Conservation (phyloP, 768 basidiomycete species). For the Filobasidium wieringae region DNA sequence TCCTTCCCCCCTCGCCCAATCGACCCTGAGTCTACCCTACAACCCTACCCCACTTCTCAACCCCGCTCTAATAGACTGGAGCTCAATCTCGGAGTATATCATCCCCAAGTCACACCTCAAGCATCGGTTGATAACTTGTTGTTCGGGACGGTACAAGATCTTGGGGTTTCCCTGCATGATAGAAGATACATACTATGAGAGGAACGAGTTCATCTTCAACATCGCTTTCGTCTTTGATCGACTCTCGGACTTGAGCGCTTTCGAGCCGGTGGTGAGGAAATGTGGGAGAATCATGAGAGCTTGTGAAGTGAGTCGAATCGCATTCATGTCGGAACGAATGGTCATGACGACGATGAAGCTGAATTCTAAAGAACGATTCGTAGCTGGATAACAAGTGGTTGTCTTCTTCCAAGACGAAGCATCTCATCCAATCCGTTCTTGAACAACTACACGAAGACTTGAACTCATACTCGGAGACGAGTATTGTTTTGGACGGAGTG, state of each 20-base stretch:
- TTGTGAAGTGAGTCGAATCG: constrained; percentile 60
- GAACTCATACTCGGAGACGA: constrained; percentile 94
- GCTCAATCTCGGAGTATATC: constrained; percentile 83
- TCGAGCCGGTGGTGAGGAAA: constrained; percentile 91
- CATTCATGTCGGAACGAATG: background rate
- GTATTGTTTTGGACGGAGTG: constrained; percentile 74
- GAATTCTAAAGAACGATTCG: background rate
- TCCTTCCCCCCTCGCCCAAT: constrained; percentile 7
- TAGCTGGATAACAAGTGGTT: constrained; percentile 84
- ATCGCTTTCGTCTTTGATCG: constrained; percentile 93
- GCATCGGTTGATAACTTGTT: constrained; percentile 72
- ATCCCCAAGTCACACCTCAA: constrained; percentile 78
- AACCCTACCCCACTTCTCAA: background rate
- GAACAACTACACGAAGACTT: constrained; percentile 95
- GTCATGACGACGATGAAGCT: background rate
- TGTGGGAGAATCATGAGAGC: constrained; percentile 74
- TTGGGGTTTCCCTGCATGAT: constrained; percentile 83
- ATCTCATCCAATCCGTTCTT: constrained; percentile 63
- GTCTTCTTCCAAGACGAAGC: constrained; percentile 57
- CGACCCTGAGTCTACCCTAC: constrained; percentile 17
- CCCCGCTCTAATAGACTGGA: constrained; percentile 65
- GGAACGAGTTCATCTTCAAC: constrained; percentile 87
- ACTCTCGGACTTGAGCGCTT: constrained; percentile 80
- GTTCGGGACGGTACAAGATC: constrained; percentile 50
- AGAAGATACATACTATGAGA: constrained; percentile 53